A percentile compares a stretch with the other conserved stretches of the same genome.
Evolutionary conservation across 768 basidiomycete genomes (phyloP).

Genomic region (Termitomyces sp.): DNA sequence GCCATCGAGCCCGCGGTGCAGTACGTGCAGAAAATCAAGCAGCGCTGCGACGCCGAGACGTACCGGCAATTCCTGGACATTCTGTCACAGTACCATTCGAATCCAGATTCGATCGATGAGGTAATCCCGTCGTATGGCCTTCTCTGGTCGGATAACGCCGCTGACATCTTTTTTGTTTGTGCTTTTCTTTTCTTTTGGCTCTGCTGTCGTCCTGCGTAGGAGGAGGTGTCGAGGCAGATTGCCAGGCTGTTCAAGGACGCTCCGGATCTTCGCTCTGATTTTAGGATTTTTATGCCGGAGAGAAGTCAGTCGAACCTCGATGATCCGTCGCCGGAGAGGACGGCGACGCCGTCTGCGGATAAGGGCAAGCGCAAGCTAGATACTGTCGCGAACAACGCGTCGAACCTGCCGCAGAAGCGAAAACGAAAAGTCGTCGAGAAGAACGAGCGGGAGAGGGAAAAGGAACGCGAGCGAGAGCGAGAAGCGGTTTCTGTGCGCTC

Average conservation of each 20-base stretch:
- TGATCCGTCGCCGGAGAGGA: conserved; percentile 29
- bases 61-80: conserved; percentile 79
- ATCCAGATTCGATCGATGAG: conserved; percentile 58
- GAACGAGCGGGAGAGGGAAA: conserved; percentile 31
- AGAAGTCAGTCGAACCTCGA: conserved; percentile 44
- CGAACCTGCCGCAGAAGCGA: conserved; percentile 58
- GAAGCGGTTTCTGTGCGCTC: conserved; percentile 26
- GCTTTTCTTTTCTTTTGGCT: no score
- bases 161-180: conserved; percentile 5
- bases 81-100: conserved; percentile 56
- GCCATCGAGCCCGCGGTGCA: conserved; percentile 78
- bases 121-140: conserved; percentile 23
- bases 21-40: conserved; percentile 96
- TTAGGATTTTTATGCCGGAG: conserved; percentile 71
- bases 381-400: conserved; percentile 21
- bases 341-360: conserved; percentile 28
- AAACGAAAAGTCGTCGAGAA: conserved; percentile 59
- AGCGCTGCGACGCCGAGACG: conserved; percentile 86
- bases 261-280: conserved; percentile 68
- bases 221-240: conserved; percentile 66
- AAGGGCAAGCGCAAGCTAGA: conserved; percentile 43
- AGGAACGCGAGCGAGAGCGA: neutral
- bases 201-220: conserved; percentile 26
- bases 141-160: conserved; percentile 7
- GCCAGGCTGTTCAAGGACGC: conserved; percentile 69